Evolutionary conservation across 1,139 yeast genomes (phyloP).

Genomic region (Meyerozyma carpophila): DNA sequence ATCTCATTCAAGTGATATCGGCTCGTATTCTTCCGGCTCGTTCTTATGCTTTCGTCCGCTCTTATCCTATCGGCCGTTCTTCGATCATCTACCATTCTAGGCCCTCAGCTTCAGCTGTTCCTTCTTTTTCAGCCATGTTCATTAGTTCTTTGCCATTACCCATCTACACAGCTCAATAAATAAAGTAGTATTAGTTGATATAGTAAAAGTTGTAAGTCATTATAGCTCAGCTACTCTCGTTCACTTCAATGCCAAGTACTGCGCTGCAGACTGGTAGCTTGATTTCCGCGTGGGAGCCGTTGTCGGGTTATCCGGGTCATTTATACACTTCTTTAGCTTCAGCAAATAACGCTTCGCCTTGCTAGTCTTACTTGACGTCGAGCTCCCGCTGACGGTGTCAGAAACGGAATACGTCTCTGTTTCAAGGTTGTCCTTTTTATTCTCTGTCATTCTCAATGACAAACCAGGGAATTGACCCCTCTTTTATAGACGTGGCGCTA

Average conservation of each 20-base stretch:
- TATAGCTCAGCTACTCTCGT: background rate
- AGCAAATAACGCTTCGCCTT: background rate
- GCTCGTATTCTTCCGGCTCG: too few relatives aligned
- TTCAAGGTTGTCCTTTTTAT: background rate
- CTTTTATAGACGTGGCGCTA: background rate
- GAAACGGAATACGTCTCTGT: background rate
- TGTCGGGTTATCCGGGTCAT: background rate
- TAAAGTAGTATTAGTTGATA: too few relatives aligned
- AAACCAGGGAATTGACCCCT: background rate
- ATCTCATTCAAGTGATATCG: too few relatives aligned
- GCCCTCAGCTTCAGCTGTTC: too few relatives aligned
- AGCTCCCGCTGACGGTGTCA: background rate
- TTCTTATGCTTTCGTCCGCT: too few relatives aligned
- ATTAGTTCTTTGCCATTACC: too few relatives aligned
- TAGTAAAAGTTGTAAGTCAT: too few relatives aligned
- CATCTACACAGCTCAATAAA: too few relatives aligned
- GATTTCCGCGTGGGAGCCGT: background rate
- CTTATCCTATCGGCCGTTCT: too few relatives aligned
- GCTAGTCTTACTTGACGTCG: background rate
- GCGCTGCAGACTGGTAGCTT: background rate
- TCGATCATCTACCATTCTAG: too few relatives aligned
- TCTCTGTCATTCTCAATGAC: background rate
- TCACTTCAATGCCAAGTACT: background rate
- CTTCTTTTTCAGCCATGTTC: too few relatives aligned
- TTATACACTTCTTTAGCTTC: background rate